phyloP scores from a whole-genome alignment of 345 rosid species.

The Erodium maritimum region DNA sequence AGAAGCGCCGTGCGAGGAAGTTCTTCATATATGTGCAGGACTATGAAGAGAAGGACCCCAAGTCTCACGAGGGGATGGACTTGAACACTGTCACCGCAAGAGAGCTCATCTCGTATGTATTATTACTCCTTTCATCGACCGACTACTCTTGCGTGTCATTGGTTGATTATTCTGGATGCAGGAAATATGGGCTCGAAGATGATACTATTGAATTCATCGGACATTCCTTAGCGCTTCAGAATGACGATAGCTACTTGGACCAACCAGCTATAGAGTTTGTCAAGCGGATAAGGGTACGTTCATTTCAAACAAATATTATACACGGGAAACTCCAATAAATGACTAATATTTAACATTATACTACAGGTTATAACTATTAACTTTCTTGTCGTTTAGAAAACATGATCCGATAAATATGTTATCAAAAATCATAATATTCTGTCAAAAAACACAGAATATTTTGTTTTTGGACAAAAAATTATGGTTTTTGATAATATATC shows the following conservation, averaged over 20 bases:
- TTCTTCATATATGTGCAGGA: conserved; percentile 93
- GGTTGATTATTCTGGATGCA: conserved; percentile 5
- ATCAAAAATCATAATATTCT: too few species aligned
- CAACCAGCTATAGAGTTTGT: conserved; percentile 70
- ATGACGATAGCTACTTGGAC: conserved; percentile 62
- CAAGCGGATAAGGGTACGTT: conserved; percentile 71
- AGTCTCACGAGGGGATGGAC: conserved; percentile 83
- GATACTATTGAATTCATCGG: conserved; percentile 82
- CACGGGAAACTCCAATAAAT: neutral
- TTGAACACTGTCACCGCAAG: conserved; percentile 67
- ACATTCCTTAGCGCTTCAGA: conserved; percentile 82
- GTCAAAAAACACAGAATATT: too few species aligned
- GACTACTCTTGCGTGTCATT: too few species aligned
- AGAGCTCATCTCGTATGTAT: conserved; percentile 61
- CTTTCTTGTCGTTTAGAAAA: too few species aligned
- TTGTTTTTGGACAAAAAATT: too few species aligned
- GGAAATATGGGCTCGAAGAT: conserved; percentile 86
- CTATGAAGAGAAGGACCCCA: conserved; percentile 82
- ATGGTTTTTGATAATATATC: too few species aligned
- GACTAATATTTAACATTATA: too few species aligned
- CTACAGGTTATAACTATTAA: too few species aligned
- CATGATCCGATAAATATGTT: too few species aligned
- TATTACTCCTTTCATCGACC: too few species aligned
- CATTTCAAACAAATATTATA: neutral
- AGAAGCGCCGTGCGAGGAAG: conserved; percentile 86